Evolutionary conservation across 2,329 filamentous ascomycete genomes (phyloP).

Genomic region (Graphiopsis chlorocephala): DNA sequence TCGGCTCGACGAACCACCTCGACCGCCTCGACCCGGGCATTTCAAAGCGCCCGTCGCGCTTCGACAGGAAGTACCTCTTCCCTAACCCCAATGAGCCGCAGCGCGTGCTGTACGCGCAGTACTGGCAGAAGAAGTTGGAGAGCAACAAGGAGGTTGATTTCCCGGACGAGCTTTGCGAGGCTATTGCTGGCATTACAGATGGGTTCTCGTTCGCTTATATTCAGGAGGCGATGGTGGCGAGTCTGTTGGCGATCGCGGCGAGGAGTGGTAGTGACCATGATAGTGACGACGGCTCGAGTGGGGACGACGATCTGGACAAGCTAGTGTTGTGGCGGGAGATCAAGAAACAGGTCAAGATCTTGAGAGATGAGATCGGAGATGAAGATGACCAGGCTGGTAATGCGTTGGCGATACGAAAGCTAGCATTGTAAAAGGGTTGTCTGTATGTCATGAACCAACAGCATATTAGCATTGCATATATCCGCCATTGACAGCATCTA

Average conservation of each 20-base stretch:
- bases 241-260: conserved; percentile 57
- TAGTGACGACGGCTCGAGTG: background rate
- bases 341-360: conserved; percentile 60
- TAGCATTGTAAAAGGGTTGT: background rate
- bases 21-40: conserved; percentile 65
- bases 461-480: background rate
- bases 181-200: conserved; percentile 61
- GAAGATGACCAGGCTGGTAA: background rate
- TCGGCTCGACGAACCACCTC: conserved; percentile 46
- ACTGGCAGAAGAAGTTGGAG: conserved; percentile 60
- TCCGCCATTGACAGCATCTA: background rate
- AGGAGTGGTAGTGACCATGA: conserved; percentile 21
- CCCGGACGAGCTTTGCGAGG: conserved; percentile 55
- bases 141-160: conserved; percentile 60
- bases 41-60: conserved; percentile 61
- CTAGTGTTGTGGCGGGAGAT: conserved; percentile 60
- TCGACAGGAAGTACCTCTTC: conserved; percentile 67
- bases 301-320: conserved; percentile 40
- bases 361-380: conserved; percentile 57
- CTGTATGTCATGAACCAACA: background rate
- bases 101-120: conserved; percentile 59
- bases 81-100: conserved; percentile 56
- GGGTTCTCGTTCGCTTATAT: conserved; percentile 69
- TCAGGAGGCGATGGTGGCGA: conserved; percentile 66
- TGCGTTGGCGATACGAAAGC: background rate